Base-by-base conservation (phyloP, 2,329 filamentous ascomycete species). In the Arachnopeziza araneosa region DNA sequence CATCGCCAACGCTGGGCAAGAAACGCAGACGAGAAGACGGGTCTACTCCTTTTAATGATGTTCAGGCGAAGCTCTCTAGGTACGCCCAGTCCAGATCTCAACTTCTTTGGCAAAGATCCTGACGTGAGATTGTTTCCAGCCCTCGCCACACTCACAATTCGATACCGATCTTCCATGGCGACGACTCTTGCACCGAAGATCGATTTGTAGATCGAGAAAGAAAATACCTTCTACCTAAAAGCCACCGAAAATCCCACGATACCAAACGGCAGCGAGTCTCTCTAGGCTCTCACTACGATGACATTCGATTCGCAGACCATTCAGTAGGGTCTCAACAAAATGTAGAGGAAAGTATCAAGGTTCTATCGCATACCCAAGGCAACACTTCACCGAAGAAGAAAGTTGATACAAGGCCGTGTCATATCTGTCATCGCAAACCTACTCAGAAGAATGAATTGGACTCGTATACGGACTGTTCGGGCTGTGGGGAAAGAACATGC, bases 371-470 rank as follows among this genome's bases (percentile, higher is more conserved):
- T 30, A 30, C 23, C 9, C 26, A 26, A 54, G 24, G 26, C 19
- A 30, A 26, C 24, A 30, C 23, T 24, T 23, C 23, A 26, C 23
- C 24, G 10, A 26, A 54, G 19, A 54, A 30, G 17, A 64, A 59
- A 32, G 55, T 64, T 9, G 66, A 70, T 58, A 75, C 85, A 24
- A 75, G 74, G 49, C 80, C 86, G 0, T 90, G 87, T 71, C 84
- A 89, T 74, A 83, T 89, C 64, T 90, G 87, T 77, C 81, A 82
- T 67, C 81, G 85, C 50, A 81, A 81, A 57, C 87, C 87, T 1
- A 86, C 79, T 56, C 84, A 84, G 66, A 87, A 83, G 70, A 79
- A 79, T 6, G 85, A 90, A 59, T 78, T 90, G 36, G 85, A 88
- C 71, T 83, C 82, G 10, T 89, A 85, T 69, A 81, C 84, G 53